Evolutionary conservation across 495 filamentous ascomycete genomes (phyloP).

Genomic region (Cercophora newfieldiana): DNA sequence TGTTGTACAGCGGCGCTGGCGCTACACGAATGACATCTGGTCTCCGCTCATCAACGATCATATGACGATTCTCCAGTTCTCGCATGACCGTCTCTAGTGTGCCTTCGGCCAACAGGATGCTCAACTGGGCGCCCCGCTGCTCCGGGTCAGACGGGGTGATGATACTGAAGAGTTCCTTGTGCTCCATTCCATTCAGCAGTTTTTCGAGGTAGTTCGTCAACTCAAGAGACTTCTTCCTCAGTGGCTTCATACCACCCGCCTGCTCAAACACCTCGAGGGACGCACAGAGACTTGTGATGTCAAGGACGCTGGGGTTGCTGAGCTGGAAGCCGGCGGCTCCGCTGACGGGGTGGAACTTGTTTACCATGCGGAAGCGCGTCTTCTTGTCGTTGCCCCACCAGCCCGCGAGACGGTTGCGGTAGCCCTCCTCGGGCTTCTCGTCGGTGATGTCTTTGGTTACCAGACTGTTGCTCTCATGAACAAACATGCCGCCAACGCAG

Average conservation of each 20-base stretch:
- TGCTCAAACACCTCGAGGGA: constrained; percentile 76
- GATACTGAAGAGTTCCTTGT: constrained; percentile 60
- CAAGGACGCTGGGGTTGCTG: constrained; percentile 66
- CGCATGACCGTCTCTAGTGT: constrained; percentile 70
- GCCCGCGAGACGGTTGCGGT: constrained; percentile 65
- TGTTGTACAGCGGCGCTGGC: constrained; percentile 88
- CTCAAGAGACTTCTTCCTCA: constrained; percentile 72
- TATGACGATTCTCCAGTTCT: constrained; percentile 63
- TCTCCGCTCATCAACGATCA: constrained; percentile 85
- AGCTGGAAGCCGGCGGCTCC: constrained; percentile 72
- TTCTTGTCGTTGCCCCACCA: constrained; percentile 88
- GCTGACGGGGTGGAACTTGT: constrained; percentile 68
- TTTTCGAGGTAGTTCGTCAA: constrained; percentile 81
- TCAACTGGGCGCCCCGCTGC: constrained; percentile 85
- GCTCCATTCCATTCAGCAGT: constrained; percentile 54
- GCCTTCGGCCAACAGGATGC: constrained; percentile 65
- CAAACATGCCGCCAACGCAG: constrained; percentile 81
- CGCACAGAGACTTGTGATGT: constrained; percentile 69
- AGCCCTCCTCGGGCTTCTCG: constrained; percentile 40
- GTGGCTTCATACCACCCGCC: constrained; percentile 63
- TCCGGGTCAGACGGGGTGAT: constrained; percentile 76
- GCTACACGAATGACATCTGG: constrained; percentile 93
- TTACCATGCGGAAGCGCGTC: constrained; percentile 77
- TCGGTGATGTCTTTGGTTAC: constrained; percentile 44
- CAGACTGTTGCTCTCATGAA: constrained; percentile 72